Percentiles rank a stretch among this genome's conserved stretches.
Conservation (phyloP, 2,329 filamentous ascomycete genomes). For the Diplocarpon rosae region DNA sequence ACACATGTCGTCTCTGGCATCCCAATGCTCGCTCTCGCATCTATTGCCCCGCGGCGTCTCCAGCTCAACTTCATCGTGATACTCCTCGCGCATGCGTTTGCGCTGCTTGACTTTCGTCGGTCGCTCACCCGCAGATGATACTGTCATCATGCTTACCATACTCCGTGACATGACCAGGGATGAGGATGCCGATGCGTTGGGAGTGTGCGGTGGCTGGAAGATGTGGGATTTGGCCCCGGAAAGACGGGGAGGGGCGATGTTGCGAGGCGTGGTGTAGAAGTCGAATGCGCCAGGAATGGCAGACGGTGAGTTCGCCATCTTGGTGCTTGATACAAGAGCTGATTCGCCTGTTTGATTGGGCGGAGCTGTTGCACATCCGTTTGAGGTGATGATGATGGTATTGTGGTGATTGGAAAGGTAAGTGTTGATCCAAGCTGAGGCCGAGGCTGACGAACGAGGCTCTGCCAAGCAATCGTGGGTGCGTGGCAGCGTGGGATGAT, state of each 20-base stretch:
- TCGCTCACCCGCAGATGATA: constrained; percentile 8
- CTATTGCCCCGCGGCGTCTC: constrained; percentile 6
- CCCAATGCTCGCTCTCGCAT: constrained; percentile 3
- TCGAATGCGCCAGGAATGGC: constrained; percentile 21
- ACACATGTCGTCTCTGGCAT: constrained; percentile 8
- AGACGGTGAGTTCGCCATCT: constrained; percentile 17
- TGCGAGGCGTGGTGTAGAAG: constrained; percentile 10
- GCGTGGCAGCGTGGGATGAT: background rate
- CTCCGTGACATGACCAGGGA: constrained; percentile 24
- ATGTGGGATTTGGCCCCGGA: constrained; percentile 29
- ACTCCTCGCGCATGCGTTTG: constrained; percentile 12
- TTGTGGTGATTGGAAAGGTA: background rate
- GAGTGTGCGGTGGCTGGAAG: constrained; percentile 33
- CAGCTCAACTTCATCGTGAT: constrained; percentile 4
- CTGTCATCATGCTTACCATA: constrained; percentile 11
- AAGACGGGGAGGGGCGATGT: constrained; percentile 17
- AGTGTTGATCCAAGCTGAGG: constrained; percentile 2
- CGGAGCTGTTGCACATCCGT: background rate
- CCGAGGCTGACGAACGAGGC: constrained; percentile 12
- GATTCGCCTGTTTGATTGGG: background rate
- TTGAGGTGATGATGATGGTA: background rate
- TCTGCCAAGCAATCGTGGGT: constrained; percentile 4
- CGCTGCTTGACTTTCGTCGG: constrained; percentile 3
- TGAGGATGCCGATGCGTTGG: constrained; percentile 28
- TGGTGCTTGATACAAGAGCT: background rate